phyloP scores from a whole-genome alignment of 257 asterid species.

The Forsythia viridissima region DNA sequence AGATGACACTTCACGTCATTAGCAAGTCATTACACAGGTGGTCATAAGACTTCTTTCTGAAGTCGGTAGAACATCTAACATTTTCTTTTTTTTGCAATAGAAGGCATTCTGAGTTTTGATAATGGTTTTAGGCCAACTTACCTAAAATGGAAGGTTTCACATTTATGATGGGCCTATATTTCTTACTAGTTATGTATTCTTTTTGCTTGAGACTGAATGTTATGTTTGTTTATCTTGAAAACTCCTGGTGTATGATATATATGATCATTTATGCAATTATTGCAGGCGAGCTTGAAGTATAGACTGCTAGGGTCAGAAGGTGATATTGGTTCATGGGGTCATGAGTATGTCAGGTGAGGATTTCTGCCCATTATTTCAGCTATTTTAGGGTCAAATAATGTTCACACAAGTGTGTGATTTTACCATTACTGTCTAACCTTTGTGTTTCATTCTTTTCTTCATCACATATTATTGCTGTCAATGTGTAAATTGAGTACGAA shows the following conservation, averaged over 20 bases:
- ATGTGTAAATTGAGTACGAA: slow-evolving; percentile 7
- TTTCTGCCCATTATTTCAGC: background rate
- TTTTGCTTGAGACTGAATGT: slow-evolving; percentile 5
- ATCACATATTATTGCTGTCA: background rate
- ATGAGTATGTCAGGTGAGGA: slow-evolving; percentile 90
- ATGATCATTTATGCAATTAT: slow-evolving; percentile 22
- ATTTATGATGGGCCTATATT: background rate
- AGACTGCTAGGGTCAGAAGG: slow-evolving; percentile 87
- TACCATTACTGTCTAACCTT: background rate
- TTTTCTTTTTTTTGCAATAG: background rate
- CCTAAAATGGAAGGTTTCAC: background rate
- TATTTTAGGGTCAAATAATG: slow-evolving; percentile 8
- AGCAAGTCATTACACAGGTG: background rate
- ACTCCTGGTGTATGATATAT: slow-evolving; percentile 5
- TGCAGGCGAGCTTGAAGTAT: slow-evolving; percentile 94
- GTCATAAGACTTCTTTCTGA: background rate
- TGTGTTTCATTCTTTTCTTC: background rate
- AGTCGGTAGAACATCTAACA: background rate
- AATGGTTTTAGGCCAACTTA: background rate
- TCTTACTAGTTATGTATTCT: background rate
- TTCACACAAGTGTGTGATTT: slow-evolving; percentile 8
- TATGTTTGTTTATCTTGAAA: slow-evolving; percentile 15
- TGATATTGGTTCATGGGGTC: slow-evolving; percentile 99
- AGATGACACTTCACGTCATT: background rate
- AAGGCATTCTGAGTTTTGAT: background rate